Conservation (phyloP, 108 stramenopile species). For the Skeletonema grethae region DNA sequence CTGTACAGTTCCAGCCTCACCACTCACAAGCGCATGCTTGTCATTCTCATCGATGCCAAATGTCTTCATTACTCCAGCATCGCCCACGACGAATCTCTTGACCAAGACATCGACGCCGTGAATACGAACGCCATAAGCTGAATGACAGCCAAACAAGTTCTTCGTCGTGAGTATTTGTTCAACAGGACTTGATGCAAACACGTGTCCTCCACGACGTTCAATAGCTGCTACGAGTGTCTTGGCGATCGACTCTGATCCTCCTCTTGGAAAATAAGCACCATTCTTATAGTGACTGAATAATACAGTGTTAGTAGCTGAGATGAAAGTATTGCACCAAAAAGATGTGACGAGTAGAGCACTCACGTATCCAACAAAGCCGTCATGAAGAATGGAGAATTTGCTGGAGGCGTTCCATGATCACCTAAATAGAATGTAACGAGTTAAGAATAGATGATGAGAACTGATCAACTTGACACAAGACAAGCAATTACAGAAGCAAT, state of each 20-base stretch:
- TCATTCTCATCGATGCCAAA: constrained; percentile 14
- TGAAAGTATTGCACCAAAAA: background rate
- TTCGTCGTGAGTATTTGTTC: constrained; percentile 24
- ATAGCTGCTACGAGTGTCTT: constrained; percentile 23
- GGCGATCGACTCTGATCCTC: constrained; percentile 31
- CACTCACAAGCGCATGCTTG: constrained; percentile 11
- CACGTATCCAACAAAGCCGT: constrained; percentile 28
- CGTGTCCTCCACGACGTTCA: constrained; percentile 27
- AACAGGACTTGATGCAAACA: constrained; percentile 32
- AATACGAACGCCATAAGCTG: constrained; percentile 30
- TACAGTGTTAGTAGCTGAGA: background rate
- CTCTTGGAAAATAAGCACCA: constrained; percentile 32
- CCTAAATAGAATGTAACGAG: background rate
- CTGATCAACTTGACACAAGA: background rate
- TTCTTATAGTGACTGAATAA: constrained; percentile 21
- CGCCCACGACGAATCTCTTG: constrained; percentile 26
- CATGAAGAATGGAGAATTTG: constrained; percentile 26
- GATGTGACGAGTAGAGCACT: background rate
- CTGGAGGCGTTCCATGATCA: constrained; percentile 33
- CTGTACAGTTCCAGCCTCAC: constrained; percentile 15
- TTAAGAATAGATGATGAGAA: background rate
- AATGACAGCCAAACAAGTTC: constrained; percentile 1
- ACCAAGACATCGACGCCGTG: constrained; percentile 25
- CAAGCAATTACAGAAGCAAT: background rate
- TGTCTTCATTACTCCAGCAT: constrained; percentile 25